Evolutionary conservation across 106 monocot species (phyloP).

Genomic region (Chionographis japonica): DNA sequence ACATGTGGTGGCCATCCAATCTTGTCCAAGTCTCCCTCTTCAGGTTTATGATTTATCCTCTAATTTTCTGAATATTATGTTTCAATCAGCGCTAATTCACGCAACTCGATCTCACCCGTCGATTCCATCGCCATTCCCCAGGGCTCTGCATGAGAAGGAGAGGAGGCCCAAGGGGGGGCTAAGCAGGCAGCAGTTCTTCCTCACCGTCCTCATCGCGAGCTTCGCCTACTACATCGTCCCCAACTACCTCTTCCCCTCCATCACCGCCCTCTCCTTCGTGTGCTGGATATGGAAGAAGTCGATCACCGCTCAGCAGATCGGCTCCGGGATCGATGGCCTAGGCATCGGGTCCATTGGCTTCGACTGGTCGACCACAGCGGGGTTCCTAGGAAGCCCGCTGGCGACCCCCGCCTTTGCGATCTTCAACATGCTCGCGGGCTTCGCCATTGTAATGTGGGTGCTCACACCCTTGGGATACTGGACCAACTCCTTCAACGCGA

Average conservation of each 20-base stretch:
- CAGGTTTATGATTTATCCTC: constrained; percentile 11
- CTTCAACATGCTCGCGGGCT: constrained; percentile 39
- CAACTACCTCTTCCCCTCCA: constrained; percentile 36
- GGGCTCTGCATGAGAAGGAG: constrained; percentile 49
- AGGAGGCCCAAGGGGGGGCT: constrained; percentile 32
- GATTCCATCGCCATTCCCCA: background rate
- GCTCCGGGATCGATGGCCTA: constrained; percentile 42
- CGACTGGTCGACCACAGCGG: constrained; percentile 36
- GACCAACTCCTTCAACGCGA: constrained; percentile 39
- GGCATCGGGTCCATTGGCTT: constrained; percentile 59
- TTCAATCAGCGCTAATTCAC: background rate
- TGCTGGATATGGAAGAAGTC: constrained; percentile 51
- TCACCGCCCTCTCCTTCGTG: constrained; percentile 32
- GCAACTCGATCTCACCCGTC: too few species aligned
- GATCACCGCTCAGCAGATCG: constrained; percentile 49
- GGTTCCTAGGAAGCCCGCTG: constrained; percentile 37
- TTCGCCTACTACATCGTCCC: constrained; percentile 64
- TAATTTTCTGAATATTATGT: background rate
- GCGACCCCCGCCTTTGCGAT: constrained; percentile 28
- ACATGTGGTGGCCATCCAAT: constrained; percentile 67
- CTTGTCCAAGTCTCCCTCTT: constrained; percentile 65
- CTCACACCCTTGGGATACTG: constrained; percentile 41
- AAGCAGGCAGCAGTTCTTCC: constrained; percentile 45
- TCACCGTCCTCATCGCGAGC: constrained; percentile 25
- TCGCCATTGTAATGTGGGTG: constrained; percentile 20